Conservation (phyloP, 495 filamentous ascomycete species). For the Cudoniella acicularis region DNA sequence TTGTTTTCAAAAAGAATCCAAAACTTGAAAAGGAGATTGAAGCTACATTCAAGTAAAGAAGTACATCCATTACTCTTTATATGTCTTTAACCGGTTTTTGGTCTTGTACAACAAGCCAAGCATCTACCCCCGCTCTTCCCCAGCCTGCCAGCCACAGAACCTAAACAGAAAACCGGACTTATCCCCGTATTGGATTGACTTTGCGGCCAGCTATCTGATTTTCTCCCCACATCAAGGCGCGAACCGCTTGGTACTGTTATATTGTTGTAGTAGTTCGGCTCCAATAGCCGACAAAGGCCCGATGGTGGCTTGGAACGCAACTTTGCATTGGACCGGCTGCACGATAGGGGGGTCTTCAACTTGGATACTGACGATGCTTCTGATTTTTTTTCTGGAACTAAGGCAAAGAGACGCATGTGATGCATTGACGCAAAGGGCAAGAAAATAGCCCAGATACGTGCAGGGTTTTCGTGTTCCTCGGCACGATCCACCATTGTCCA, state of each 20-base stretch:
- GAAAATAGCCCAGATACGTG: neutral
- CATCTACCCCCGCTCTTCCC: neutral
- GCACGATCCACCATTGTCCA: neutral
- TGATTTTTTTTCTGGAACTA: neutral
- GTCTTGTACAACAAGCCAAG: neutral
- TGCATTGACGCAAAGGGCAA: too few relatives aligned
- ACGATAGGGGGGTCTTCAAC: neutral
- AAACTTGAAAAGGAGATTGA: too few relatives aligned
- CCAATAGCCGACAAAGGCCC: neutral
- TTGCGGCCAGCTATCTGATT: neutral
- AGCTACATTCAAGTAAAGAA: too few relatives aligned
- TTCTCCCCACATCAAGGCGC: neutral
- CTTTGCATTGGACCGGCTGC: neutral
- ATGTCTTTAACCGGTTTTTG: neutral
- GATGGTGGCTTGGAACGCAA: neutral
- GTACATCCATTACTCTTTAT: too few relatives aligned
- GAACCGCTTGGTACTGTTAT: neutral
- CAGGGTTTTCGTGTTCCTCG: neutral
- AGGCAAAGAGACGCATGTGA: neutral
- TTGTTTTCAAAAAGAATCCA: neutral
- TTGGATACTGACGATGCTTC: too few relatives aligned
- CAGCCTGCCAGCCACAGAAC: neutral
- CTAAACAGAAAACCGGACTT: neutral
- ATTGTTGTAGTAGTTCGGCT: neutral
- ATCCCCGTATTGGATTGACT: neutral